phyloP scores from a whole-genome alignment of 306 rosid genomes.

The barrel medic (Medicago truncatula) region DNA sequence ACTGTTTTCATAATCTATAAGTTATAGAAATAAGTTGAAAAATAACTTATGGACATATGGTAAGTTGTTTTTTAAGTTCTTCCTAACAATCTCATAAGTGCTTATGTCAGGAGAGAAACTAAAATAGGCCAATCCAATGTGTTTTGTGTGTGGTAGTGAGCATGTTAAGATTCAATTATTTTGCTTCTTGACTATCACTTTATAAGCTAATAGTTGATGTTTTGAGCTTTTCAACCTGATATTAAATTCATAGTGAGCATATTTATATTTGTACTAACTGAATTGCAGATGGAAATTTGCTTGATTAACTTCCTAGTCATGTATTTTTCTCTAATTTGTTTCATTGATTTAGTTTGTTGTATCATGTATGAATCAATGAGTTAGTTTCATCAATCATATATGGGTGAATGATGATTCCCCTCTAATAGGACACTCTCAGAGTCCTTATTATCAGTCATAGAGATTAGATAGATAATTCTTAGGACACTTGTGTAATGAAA shows the following conservation, averaged over 20 bases:
- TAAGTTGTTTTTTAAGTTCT: too few species aligned
- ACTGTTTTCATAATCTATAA: too few species aligned
- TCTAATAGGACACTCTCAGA: background rate
- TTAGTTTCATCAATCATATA: background rate
- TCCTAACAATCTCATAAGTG: too few species aligned
- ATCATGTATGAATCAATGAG: constrained; percentile 19
- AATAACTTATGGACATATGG: too few species aligned
- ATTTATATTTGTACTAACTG: background rate
- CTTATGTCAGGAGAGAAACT: too few species aligned
- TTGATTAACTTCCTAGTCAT: constrained; percentile 15
- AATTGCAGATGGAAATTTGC: constrained; percentile 22
- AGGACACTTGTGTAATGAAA: background rate
- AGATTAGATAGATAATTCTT: background rate
- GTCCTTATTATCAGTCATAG: too few species aligned
- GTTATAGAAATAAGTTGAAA: too few species aligned
- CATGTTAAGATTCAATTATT: background rate
- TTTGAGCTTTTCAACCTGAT: background rate
- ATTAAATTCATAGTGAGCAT: background rate
- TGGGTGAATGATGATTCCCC: background rate
- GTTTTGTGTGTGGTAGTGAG: background rate
- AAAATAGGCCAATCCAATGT: too few species aligned
- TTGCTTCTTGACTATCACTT: constrained; percentile 5
- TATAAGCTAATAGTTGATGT: background rate
- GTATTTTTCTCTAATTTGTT: constrained; percentile 24
- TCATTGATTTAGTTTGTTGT: constrained; percentile 14